Conservation (phyloP, 2,329 filamentous ascomycete species). For the Ceratocystis cubensis region DNA sequence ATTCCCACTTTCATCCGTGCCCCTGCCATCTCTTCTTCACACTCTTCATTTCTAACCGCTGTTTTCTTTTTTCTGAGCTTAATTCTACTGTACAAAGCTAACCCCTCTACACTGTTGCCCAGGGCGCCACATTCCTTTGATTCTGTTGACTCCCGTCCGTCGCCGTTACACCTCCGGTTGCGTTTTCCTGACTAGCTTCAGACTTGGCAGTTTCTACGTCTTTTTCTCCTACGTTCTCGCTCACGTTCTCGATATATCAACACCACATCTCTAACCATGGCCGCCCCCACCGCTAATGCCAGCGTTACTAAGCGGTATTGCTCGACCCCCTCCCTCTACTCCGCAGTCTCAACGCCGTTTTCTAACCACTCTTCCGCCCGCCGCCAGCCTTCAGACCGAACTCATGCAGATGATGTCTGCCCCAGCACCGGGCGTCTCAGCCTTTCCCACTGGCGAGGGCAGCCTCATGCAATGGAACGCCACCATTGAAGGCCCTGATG, state of each 20-base stretch:
- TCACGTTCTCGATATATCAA: background rate
- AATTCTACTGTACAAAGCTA: background rate
- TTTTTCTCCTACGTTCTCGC: background rate
- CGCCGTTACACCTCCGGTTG: background rate
- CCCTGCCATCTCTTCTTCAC: background rate
- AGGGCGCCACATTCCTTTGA: conserved; percentile 4
- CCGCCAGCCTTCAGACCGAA: conserved; percentile 74
- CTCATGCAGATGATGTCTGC: conserved; percentile 98
- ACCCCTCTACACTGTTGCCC: background rate
- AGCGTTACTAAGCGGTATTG: conserved; percentile 60
- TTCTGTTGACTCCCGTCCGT: background rate
- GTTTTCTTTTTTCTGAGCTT: background rate
- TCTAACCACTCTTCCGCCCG: conserved; percentile 17
- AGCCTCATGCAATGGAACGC: conserved; percentile 89
- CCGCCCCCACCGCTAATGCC: conserved; percentile 5
- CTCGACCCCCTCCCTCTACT: conserved; percentile 14
- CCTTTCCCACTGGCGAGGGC: conserved; percentile 81
- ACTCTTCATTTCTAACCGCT: background rate
- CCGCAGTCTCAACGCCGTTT: conserved; percentile 16
- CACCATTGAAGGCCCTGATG: conserved; percentile 81
- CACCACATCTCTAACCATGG: background rate
- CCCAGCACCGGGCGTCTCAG: conserved; percentile 81
- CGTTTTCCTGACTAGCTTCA: background rate
- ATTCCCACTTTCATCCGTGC: background rate
- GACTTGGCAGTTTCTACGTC: background rate